Conservation (phyloP, 2,329 filamentous ascomycete genomes). For the Stemphylium beticola region DNA sequence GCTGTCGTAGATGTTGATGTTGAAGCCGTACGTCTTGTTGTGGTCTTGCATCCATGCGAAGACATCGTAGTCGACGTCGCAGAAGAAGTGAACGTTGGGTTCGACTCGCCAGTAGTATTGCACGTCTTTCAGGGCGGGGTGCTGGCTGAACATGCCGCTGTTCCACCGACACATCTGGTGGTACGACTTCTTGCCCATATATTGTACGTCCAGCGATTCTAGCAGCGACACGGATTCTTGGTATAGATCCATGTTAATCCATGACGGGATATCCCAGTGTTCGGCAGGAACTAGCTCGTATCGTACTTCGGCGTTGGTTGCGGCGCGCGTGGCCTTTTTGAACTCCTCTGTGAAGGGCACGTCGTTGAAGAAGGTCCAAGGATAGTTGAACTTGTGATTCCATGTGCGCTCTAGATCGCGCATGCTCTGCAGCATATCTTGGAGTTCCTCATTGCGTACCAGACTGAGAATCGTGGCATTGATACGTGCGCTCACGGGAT, state of each 20-base stretch:
- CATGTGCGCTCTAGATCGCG: constrained; percentile 89
- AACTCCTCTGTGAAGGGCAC: constrained; percentile 92
- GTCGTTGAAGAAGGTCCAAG: constrained; percentile 99
- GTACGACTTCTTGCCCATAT: constrained; percentile 86
- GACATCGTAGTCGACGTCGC: constrained; percentile 96
- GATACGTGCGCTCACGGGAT: constrained; percentile 79
- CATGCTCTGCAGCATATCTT: constrained; percentile 87
- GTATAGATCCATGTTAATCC: constrained; percentile 90
- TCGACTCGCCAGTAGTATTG: constrained; percentile 99
- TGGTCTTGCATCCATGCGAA: constrained; percentile 98
- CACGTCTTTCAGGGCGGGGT: constrained; percentile 79
- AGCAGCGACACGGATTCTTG: constrained; percentile 83
- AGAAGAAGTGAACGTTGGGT: constrained; percentile 99
- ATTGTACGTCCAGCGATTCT: constrained; percentile 85
- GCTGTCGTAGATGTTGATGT: constrained; percentile 94
- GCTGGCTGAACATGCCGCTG: constrained; percentile 96
- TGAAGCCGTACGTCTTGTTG: constrained; percentile 99
- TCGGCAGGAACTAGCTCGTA: constrained; percentile 93
- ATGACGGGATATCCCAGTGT: constrained; percentile 89
- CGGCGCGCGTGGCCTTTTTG: constrained; percentile 78
- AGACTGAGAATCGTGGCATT: constrained; percentile 91
- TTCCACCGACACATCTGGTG: constrained; percentile 99
- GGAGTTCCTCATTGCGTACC: constrained; percentile 88
- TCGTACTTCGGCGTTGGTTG: constrained; percentile 84
- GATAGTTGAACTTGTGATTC: constrained; percentile 99